Conservation (phyloP, 371 early-diverging fungal genomes). For the Rhizopus delemar region DNA sequence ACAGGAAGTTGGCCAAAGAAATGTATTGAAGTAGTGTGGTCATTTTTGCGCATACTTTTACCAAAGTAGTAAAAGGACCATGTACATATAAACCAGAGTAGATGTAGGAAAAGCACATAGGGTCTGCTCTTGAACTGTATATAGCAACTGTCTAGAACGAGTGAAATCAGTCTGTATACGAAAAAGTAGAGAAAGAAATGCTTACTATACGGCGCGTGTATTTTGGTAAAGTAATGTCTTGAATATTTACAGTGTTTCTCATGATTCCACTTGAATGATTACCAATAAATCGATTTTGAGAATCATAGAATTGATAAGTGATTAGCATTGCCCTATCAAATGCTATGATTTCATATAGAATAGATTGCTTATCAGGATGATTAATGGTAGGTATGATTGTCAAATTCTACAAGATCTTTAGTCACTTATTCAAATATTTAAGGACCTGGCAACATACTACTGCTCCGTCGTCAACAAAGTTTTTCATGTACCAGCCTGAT, state of each 20-base stretch:
- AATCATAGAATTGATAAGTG: conserved; percentile 39
- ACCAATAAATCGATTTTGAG: conserved; percentile 21
- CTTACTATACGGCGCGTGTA: conserved; percentile 40
- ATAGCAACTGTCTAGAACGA: conserved; percentile 31
- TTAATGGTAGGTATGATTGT: conserved; percentile 39
- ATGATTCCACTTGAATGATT: conserved; percentile 41
- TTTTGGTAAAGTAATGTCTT: conserved; percentile 45
- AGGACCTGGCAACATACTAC: conserved; percentile 25
- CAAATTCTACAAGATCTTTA: conserved; percentile 31
- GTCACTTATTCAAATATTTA: not conserved
- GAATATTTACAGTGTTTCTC: conserved; percentile 27
- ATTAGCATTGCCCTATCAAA: conserved; percentile 44
- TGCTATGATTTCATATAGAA: conserved; percentile 36
- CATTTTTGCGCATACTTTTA: conserved; percentile 28
- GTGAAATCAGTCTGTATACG: not conserved
- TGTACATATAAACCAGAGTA: conserved; percentile 52
- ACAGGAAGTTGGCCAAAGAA: conserved; percentile 41
- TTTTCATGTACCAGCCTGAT: conserved; percentile 43
- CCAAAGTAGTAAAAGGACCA: conserved; percentile 25
- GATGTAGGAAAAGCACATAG: conserved; percentile 45
- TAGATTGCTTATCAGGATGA: conserved; percentile 44
- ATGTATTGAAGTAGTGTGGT: conserved; percentile 36
- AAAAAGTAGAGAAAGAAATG: not conserved
- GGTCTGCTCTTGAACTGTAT: conserved; percentile 48
- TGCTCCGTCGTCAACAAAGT: conserved; percentile 48